These are phyloP conservation scores for Blastosporella zonata DNA, from an alignment of 1,284 basidiomycete genomes.

Conservation along the genomic window DNA sequence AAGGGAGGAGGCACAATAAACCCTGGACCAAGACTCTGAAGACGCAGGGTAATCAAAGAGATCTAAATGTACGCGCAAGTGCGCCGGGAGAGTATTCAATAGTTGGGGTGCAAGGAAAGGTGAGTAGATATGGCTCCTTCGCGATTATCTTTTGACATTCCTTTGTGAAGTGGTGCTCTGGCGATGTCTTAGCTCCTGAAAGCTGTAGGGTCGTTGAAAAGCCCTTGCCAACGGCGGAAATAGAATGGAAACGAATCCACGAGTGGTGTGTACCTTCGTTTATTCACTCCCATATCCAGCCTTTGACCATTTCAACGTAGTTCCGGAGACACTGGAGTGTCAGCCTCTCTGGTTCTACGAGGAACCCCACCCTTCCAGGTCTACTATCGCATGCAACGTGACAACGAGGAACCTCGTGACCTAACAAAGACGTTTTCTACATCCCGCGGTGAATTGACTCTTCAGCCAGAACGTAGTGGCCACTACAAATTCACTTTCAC, in stretches of 20 bases:
- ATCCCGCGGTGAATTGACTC: conserved; percentile 80
- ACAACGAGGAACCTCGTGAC: conserved; percentile 60
- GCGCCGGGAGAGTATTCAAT: conserved; percentile 85
- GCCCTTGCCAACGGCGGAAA: conserved; percentile 76
- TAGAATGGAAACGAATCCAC: conserved; percentile 88
- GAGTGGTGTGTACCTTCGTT: conserved; percentile 63
- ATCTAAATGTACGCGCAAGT: conserved; percentile 50
- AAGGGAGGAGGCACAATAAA: conserved; percentile 40
- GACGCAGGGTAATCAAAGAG: conserved; percentile 43
- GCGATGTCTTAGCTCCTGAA: conserved; percentile 80
- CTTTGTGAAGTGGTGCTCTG: conserved; percentile 58
- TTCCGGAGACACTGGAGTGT: conserved; percentile 91
- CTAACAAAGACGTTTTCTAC: conserved; percentile 61
- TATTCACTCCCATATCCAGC: neutral
- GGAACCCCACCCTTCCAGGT: conserved; percentile 90
- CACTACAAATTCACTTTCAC: conserved; percentile 87
- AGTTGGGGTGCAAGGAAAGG: conserved; percentile 67
- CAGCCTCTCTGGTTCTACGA: conserved; percentile 81
- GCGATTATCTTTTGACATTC: conserved; percentile 5
- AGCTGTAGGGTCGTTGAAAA: conserved; percentile 73
- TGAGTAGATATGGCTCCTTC: conserved; percentile 22
- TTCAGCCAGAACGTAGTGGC: conserved; percentile 88
- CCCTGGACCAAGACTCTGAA: conserved; percentile 62
- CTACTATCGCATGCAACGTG: conserved; percentile 73
- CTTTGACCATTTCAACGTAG: conserved; percentile 43